phyloP scores from a whole-genome alignment of 257 asterid genomes.

The Schizonepeta tenuifolia region DNA sequence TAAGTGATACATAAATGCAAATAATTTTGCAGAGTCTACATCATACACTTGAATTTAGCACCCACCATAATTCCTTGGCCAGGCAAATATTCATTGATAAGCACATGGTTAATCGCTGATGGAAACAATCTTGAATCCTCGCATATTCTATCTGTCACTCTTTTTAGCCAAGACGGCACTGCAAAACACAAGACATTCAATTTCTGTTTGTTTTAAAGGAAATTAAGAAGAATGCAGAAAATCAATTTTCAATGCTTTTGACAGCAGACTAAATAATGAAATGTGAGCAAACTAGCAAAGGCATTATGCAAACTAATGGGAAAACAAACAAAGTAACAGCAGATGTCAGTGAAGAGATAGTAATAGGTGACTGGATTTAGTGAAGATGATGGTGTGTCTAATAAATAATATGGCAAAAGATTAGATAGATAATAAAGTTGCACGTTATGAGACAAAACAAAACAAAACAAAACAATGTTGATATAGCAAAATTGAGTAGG shows the following conservation, averaged over 20 bases:
- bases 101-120: slow-evolving; percentile 88
- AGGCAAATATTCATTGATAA: slow-evolving; percentile 88
- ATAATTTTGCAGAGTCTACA: not conserved
- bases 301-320: not conserved
- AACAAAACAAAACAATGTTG: not conserved
- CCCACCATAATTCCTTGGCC: slow-evolving; percentile 94
- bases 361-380: not conserved
- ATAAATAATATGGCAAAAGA: not conserved
- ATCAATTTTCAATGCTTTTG: not conserved
- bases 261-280: not conserved
- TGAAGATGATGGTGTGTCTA: no score
- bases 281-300: not conserved
- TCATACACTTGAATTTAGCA: slow-evolving; percentile 10
- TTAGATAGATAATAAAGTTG: not conserved
- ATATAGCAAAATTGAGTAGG: not conserved
- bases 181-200: slow-evolving; percentile 42
- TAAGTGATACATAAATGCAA: not conserved
- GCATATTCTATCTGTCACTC: slow-evolving; percentile 58
- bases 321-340: not conserved
- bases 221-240: no score
- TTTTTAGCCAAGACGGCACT: slow-evolving; percentile 90
- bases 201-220: not conserved
- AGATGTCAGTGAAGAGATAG: not conserved
- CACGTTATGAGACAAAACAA: not conserved
- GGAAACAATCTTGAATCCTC: slow-evolving; percentile 72